phyloP scores from a whole-genome alignment of 2,329 filamentous ascomycete species.

The Bipolaris oryzae region DNA sequence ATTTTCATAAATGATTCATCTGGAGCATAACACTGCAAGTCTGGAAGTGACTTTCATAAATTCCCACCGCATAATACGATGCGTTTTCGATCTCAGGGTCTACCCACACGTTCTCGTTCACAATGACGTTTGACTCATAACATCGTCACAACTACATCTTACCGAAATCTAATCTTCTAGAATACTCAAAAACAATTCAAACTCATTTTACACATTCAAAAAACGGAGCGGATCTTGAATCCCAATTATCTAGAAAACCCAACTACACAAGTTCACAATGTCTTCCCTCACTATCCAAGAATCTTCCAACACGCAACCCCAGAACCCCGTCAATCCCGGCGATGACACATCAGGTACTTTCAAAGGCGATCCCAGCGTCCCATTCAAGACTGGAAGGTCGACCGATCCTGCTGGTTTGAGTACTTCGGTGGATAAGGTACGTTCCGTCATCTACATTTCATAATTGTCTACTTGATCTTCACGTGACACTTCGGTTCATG shows the following conservation, averaged over 20 bases:
- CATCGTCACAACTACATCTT: neutral
- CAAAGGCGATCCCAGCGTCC: slow-evolving; percentile 12
- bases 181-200: neutral
- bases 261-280: neutral
- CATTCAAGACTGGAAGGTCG: slow-evolving; percentile 10
- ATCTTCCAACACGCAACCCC: slow-evolving; percentile 18
- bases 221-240: too few species aligned
- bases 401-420: slow-evolving; percentile 8
- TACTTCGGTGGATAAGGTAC: slow-evolving; percentile 15
- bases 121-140: slow-evolving; percentile 8
- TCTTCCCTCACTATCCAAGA: slow-evolving; percentile 24
- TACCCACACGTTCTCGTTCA: slow-evolving; percentile 6
- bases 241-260: neutral
- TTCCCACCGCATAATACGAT: neutral
- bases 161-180: neutral
- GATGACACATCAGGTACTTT: slow-evolving; percentile 5
- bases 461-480: too few species aligned
- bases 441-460: neutral
- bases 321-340: slow-evolving; percentile 18
- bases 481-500: too few species aligned
- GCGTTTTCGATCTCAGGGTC: neutral
- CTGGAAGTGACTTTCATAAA: neutral
- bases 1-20: neutral
- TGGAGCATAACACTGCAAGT: neutral
- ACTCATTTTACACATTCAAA: neutral